phyloP scores from a whole-genome alignment of 257 asterid species.

The Leonotis leonurus region DNA sequence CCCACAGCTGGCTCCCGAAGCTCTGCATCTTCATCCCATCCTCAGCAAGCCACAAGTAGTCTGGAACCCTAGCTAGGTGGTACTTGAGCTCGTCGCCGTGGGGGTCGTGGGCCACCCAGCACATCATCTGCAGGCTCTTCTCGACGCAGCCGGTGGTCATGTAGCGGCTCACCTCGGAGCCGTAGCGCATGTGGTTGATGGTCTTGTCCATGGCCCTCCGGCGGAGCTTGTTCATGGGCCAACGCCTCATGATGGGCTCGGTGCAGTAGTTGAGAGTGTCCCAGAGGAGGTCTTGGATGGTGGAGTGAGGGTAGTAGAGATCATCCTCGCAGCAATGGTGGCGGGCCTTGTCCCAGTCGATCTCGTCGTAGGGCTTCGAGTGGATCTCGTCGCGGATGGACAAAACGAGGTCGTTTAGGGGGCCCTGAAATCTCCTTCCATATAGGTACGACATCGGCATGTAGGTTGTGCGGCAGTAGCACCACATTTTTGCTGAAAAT shows the following conservation, averaged over 20 bases:
- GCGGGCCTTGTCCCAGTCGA: constrained; percentile 74
- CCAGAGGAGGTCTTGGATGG: constrained; percentile 60
- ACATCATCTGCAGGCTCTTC: constrained; percentile 82
- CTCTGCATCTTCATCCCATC: constrained; percentile 92
- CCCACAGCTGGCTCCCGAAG: constrained; percentile 86
- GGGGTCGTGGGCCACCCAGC: constrained; percentile 79
- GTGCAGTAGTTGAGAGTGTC: constrained; percentile 45
- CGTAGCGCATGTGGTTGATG: constrained; percentile 54
- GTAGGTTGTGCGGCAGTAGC: constrained; percentile 70
- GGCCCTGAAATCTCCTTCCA: constrained; percentile 56
- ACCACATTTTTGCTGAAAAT: constrained; percentile 80
- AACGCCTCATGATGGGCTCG: constrained; percentile 60
- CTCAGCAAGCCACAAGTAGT: constrained; percentile 79
- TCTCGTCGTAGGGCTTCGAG: constrained; percentile 41
- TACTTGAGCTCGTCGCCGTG: constrained; percentile 53
- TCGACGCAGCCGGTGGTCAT: constrained; percentile 56
- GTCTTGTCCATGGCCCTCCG: constrained; percentile 49
- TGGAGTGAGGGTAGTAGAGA: constrained; percentile 54
- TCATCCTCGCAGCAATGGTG: constrained; percentile 75
- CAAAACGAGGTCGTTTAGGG: constrained; percentile 54
- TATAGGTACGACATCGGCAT: constrained; percentile 88
- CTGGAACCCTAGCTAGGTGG: constrained; percentile 76
- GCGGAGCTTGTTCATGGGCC: constrained; percentile 63
- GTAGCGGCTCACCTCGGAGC: constrained; percentile 52
- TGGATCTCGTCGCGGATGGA: constrained; percentile 64